Conservation (phyloP, 1,139 yeast genomes). For the Hyphopichia wangnamkhiaoensis region DNA sequence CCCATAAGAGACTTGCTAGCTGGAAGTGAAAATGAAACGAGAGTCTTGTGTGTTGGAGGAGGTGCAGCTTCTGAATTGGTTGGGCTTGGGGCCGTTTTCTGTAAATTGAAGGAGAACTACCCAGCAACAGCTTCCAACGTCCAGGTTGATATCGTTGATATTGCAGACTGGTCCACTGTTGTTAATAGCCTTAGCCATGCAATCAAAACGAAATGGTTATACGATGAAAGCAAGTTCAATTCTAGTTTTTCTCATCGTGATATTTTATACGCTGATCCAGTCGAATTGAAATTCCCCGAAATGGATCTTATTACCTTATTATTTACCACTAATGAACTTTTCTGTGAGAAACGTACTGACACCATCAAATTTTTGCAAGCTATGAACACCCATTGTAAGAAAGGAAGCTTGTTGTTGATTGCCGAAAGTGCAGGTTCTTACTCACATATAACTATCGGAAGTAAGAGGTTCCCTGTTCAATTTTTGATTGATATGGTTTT, state of each 20-base stretch:
- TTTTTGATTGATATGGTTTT: slow-evolving; percentile 74
- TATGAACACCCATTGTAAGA: slow-evolving; percentile 45
- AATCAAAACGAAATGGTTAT: slow-evolving; percentile 55
- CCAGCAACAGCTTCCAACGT: slow-evolving; percentile 35
- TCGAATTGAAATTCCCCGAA: slow-evolving; percentile 14
- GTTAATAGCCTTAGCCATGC: slow-evolving; percentile 43
- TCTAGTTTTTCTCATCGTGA: slow-evolving; percentile 55
- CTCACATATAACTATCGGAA: slow-evolving; percentile 75
- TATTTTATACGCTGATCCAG: slow-evolving; percentile 27
- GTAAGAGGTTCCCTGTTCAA: slow-evolving; percentile 78
- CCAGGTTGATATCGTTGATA: slow-evolving; percentile 61
- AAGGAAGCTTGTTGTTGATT: slow-evolving; percentile 63
- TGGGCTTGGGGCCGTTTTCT: slow-evolving; percentile 63
- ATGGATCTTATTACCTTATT: slow-evolving; percentile 62
- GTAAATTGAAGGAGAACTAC: slow-evolving; percentile 45
- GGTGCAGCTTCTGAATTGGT: slow-evolving; percentile 88
- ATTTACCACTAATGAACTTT: slow-evolving; percentile 83
- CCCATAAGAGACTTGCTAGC: slow-evolving; percentile 41
- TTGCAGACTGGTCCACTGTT: slow-evolving; percentile 73
- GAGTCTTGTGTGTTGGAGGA: slow-evolving; percentile 74
- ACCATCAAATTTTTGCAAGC: slow-evolving; percentile 62
- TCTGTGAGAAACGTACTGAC: slow-evolving; percentile 63
- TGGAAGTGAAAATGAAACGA: slow-evolving; percentile 28
- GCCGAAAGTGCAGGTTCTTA: slow-evolving; percentile 91
- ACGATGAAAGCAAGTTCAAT: slow-evolving; percentile 35